Base-by-base conservation (phyloP, 2,329 filamentous ascomycete genomes). In the Penicillium sp. region DNA sequence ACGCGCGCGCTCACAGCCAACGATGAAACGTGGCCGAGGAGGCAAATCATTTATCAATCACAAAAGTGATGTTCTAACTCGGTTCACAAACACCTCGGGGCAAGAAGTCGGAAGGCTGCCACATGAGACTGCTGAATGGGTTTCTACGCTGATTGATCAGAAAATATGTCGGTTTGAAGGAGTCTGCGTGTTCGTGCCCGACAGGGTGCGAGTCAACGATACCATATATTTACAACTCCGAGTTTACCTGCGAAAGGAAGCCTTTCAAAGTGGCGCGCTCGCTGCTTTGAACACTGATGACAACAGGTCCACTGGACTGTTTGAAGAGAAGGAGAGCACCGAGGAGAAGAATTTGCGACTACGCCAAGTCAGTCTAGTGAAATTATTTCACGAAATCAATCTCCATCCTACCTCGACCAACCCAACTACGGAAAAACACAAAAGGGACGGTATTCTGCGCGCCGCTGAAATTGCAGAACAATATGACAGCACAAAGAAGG, bases 71-170 rank as follows among this genome's bases (percentile, higher is more conserved):
- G 86, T 96, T 6, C 83, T 99, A 58, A 95, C 97, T 26, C 86
- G 94, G 1, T 97, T 99, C 68, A 96, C 89, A 0, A 95, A 91
- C 66, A 73, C 80, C 10, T 82, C 78, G 50, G 92, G 92, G 0
- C 85, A 87, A 53, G 94, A 99, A 71, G 83, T 99, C 46, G 94
- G 94, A 4, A 83, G 94, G 57, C 74, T 99, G 37, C 87, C 92
- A 29, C 93, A 92, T 66, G 92, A 97, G 34, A 87, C 86, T 5
- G 92, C 94, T 4, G 85, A 86, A 57, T 99, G 94, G 92, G 89
- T 97, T 6, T 96, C 94, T 4, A 88, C 92, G 0, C 76, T 99
- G 63, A 85, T 97, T 50, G 94, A 99, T 68, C 92, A 97, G 71
- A 88, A 89, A 32, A 82, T 97, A 4, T 97, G 92, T 78, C 83